Evolutionary conservation across 257 asterid species (phyloP).

Genomic region (Penstemon davidsonii): DNA sequence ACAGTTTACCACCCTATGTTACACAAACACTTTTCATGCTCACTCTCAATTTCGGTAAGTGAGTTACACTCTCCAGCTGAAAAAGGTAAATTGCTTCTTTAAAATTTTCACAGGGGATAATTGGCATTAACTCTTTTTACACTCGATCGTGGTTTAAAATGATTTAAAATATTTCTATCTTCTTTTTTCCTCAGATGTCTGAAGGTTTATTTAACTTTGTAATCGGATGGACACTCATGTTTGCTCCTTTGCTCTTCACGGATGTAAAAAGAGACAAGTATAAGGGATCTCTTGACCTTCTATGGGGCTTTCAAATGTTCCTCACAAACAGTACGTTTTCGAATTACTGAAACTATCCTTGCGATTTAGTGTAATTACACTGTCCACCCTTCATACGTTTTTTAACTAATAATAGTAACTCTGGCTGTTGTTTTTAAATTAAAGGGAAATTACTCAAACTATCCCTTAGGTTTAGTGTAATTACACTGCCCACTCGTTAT

Average conservation of each 20-base stretch:
- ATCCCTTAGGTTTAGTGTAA: too few relatives aligned
- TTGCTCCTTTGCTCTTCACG: slow-evolving; percentile 87
- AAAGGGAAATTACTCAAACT: too few relatives aligned
- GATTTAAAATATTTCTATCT: slow-evolving; percentile 20
- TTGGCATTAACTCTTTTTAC: not conserved
- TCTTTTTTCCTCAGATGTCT: slow-evolving; percentile 56
- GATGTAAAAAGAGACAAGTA: slow-evolving; percentile 69
- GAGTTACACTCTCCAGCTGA: too few relatives aligned
- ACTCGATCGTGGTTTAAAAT: slow-evolving; percentile 12
- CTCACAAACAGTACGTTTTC: slow-evolving; percentile 84
- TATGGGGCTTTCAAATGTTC: slow-evolving; percentile 91
- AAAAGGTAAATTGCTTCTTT: too few relatives aligned
- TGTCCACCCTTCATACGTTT: slow-evolving; percentile 17
- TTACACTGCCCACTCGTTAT: too few relatives aligned
- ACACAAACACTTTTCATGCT: too few relatives aligned
- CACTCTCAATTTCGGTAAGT: too few relatives aligned
- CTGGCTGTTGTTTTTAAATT: not conserved
- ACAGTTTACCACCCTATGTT: not conserved
- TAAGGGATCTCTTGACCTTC: slow-evolving; percentile 71
- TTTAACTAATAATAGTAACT: slow-evolving; percentile 19
- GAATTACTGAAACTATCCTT: slow-evolving; percentile 13
- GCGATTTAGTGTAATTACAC: too few relatives aligned
- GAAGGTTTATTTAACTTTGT: slow-evolving; percentile 97
- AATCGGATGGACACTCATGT: slow-evolving; percentile 87
- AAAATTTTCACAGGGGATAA: too few relatives aligned